phyloP scores from a whole-genome alignment of 352 stramenopile genomes.

The Globisporangium megalacanthum region DNA sequence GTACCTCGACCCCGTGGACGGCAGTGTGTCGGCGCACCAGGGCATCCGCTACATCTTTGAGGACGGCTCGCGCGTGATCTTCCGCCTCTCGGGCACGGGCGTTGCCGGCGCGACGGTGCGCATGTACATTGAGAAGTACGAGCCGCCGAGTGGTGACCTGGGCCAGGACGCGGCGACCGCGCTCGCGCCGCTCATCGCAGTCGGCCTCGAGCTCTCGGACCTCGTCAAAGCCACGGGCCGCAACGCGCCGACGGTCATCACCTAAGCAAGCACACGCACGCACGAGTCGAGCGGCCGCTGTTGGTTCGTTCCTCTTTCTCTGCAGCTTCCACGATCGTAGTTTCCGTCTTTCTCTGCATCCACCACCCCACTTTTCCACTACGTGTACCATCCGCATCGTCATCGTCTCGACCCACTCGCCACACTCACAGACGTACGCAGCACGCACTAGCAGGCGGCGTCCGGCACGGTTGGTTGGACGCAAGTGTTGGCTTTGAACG shows the following conservation, averaged over 20 bases:
- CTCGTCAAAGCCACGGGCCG: conserved; percentile 91
- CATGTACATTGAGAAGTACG: conserved; percentile 99
- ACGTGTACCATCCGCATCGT: too few species aligned
- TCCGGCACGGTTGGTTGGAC: too few species aligned
- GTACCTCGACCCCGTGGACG: conserved; percentile 98
- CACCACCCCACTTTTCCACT: too few species aligned
- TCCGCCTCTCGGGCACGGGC: conserved; percentile 97
- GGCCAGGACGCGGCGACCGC: conserved; percentile 65
- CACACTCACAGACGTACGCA: too few species aligned
- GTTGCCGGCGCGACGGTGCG: conserved; percentile 96
- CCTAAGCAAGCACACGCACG: conserved; percentile 76
- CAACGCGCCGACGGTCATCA: conserved; percentile 96
- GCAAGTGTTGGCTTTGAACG: too few species aligned
- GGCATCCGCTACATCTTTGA: conserved; percentile 95
- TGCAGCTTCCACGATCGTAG: background rate
- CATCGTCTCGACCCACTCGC: too few species aligned
- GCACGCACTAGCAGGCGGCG: too few species aligned
- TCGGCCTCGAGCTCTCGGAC: conserved; percentile 90
- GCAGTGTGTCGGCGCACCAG: conserved; percentile 94
- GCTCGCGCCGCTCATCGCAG: conserved; percentile 88
- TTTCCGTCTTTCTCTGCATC: background rate
- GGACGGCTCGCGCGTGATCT: conserved; percentile 94
- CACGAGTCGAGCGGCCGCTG: background rate
- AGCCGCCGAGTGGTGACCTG: conserved; percentile 84
- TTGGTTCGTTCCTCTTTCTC: background rate